Conservation (phyloP, 495 filamentous ascomycete species). For the Penicillium paxilli region DNA sequence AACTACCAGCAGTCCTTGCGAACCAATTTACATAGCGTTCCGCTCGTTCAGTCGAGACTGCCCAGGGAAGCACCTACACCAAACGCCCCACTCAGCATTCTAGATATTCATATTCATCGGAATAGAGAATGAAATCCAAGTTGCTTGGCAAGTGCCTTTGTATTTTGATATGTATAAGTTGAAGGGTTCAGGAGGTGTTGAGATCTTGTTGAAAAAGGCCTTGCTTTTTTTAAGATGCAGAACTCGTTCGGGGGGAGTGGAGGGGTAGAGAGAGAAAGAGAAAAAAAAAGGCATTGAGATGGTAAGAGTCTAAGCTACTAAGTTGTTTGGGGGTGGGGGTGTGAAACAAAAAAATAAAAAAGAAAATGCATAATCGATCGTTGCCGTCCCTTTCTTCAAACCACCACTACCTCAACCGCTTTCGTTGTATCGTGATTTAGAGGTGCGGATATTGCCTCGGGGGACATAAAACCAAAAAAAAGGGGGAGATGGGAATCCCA, state of each 20-base stretch:
- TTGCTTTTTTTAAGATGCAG: slow-evolving; percentile 19
- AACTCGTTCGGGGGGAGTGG: slow-evolving; percentile 16
- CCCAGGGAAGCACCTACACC: not conserved
- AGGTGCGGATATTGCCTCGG: slow-evolving; percentile 21
- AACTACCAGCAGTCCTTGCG: no score
- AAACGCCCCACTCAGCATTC: not conserved
- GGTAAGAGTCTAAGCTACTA: slow-evolving; percentile 48
- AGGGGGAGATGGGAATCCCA: slow-evolving; percentile 6
- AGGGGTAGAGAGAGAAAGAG: not conserved
- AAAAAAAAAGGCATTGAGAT: slow-evolving; percentile 36
- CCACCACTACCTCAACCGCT: slow-evolving; percentile 37
- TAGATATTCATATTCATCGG: not conserved
- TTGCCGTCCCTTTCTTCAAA: slow-evolving; percentile 38
- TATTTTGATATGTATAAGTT: not conserved
- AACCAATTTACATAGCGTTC: no score
- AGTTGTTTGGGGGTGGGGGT: slow-evolving; percentile 25
- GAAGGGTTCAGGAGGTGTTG: not conserved
- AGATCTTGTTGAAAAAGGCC: slow-evolving; percentile 20
- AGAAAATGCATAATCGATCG: slow-evolving; percentile 44
- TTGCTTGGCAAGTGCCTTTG: not conserved
- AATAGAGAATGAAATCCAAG: not conserved
- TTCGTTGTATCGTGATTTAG: slow-evolving; percentile 48
- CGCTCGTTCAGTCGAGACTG: no score
- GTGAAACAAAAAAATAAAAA: slow-evolving; percentile 30
- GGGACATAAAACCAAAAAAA: slow-evolving; percentile 17